Conservation (phyloP, 1,284 basidiomycete species). For the Leccinum cinnamomeum region DNA sequence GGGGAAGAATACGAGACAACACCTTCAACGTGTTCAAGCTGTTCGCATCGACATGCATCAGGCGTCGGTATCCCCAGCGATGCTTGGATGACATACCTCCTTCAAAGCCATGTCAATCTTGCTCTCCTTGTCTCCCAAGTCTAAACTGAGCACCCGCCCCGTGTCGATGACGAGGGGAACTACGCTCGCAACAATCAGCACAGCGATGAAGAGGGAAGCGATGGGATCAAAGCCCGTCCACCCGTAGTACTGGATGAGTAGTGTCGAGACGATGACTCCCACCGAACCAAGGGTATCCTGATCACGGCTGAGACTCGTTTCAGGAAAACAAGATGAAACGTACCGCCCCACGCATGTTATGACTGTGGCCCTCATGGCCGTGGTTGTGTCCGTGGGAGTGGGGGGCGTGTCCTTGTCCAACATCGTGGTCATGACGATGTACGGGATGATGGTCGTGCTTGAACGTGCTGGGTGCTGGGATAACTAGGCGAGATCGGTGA, state of each 20-base stretch:
- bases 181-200: slow-evolving; percentile 93
- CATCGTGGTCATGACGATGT: slow-evolving; percentile 32
- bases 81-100: slow-evolving; percentile 52
- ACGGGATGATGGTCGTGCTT: slow-evolving; percentile 34
- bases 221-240: slow-evolving; percentile 99
- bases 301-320: slow-evolving; percentile 15
- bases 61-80: not conserved
- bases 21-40: slow-evolving; percentile 71
- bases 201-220: slow-evolving; percentile 94
- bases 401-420: slow-evolving; percentile 47
- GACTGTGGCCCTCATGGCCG: slow-evolving; percentile 81
- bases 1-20: slow-evolving; percentile 79
- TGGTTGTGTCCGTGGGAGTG: slow-evolving; percentile 46
- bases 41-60: slow-evolving; percentile 30
- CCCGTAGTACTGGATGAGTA: slow-evolving; percentile 95
- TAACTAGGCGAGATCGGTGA: slow-evolving; percentile 37
- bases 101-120: slow-evolving; percentile 72
- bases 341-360: slow-evolving; percentile 98
- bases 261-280: slow-evolving; percentile 97
- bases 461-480: slow-evolving; percentile 36
- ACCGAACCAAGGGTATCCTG: slow-evolving; percentile 90
- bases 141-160: slow-evolving; percentile 85
- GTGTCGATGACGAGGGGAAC: slow-evolving; percentile 94
- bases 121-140: slow-evolving; percentile 71
- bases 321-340: slow-evolving; percentile 31